phyloP scores from a whole-genome alignment of 108 stramenopile genomes.

The Pseudonitzschia pungens region DNA sequence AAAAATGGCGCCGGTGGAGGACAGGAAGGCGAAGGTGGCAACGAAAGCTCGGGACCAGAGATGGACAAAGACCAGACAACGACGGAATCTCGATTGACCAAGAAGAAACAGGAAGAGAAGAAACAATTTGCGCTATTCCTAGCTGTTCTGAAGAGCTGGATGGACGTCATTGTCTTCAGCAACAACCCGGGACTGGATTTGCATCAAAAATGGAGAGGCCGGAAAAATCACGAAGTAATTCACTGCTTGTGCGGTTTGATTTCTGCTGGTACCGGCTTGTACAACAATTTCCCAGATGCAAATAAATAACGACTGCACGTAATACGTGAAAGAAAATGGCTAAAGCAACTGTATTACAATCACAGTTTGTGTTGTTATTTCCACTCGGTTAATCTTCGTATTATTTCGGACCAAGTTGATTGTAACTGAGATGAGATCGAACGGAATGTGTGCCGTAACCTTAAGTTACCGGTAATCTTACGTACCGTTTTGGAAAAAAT shows the following conservation, averaged over 20 bases:
- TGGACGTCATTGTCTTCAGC: conserved; percentile 78
- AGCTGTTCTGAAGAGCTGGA: conserved; percentile 59
- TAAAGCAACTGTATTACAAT: too few species aligned
- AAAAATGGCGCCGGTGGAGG: not conserved
- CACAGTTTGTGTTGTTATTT: too few species aligned
- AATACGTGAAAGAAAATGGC: too few species aligned
- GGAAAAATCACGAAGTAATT: conserved; percentile 82
- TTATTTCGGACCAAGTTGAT: too few species aligned
- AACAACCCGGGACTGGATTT: conserved; percentile 84
- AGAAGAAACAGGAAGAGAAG: conserved; percentile 27
- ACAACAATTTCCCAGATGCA: conserved; percentile 78
- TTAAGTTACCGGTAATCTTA: too few species aligned
- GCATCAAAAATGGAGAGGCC: conserved; percentile 63
- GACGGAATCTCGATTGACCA: not conserved
- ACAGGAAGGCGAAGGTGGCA: not conserved
- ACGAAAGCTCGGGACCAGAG: conserved; percentile 24
- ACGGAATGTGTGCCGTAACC: too few species aligned
- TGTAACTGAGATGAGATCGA: too few species aligned
- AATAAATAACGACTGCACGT: conserved; percentile 17
- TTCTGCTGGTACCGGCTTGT: conserved; percentile 74
- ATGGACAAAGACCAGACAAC: conserved; percentile 14
- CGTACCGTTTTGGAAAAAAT: too few species aligned
- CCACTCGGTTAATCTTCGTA: too few species aligned
- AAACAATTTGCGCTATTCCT: conserved; percentile 66
- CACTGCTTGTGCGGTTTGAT: conserved; percentile 75